phyloP scores from a whole-genome alignment of 1,139 yeast genomes.

The Debaryomycetaceae sp. region DNA sequence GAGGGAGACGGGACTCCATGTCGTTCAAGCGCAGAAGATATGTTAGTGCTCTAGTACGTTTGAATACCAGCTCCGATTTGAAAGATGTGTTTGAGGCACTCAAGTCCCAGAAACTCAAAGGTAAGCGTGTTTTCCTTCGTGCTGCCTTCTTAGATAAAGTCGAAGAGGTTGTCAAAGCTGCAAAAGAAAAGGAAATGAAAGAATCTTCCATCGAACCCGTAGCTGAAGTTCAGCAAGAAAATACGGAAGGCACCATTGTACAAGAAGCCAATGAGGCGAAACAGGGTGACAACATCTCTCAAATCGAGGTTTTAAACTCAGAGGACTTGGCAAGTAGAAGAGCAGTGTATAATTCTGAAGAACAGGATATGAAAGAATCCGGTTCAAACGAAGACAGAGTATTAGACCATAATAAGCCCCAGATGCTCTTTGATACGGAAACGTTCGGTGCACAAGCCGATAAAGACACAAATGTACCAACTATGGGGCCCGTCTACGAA shows the following conservation, averaged over 20 bases:
- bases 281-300: not conserved
- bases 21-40: conserved; percentile 12
- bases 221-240: not conserved
- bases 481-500: not conserved
- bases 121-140: conserved; percentile 30
- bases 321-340: not conserved
- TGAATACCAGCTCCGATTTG: conserved; percentile 42
- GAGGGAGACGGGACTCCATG: conserved; percentile 7
- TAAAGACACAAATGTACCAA: not conserved
- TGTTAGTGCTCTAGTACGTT: conserved; percentile 54
- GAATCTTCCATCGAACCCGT: not conserved
- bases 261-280: not conserved
- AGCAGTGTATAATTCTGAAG: not conserved
- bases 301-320: not conserved
- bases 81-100: conserved; percentile 41
- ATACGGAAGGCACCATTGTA: not conserved
- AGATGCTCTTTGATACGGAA: not conserved
- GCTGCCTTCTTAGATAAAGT: conserved; percentile 41
- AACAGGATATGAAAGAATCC: not conserved
- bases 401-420: not conserved
- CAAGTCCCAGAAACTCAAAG: conserved; percentile 20
- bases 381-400: not conserved
- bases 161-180: conserved; percentile 38
- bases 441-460: not conserved
- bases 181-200: conserved; percentile 4